Conservation (phyloP, 2,329 filamentous ascomycete species). For the Paecilomyces sp. region DNA sequence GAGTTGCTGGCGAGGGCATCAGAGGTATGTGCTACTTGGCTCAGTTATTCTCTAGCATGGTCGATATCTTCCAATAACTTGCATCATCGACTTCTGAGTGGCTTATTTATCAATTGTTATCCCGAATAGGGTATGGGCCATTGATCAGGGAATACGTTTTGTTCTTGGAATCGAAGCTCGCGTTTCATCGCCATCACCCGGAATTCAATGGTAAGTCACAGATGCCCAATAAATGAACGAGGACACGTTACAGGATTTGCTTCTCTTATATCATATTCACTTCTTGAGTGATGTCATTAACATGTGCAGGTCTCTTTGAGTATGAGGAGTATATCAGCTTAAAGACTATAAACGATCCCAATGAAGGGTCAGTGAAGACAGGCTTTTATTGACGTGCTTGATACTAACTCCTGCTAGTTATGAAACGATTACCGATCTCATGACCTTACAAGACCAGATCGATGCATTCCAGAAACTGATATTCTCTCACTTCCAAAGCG, state of each 20-base stretch:
- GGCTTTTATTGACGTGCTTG: neutral
- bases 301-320: constrained; percentile 67
- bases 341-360: constrained; percentile 97
- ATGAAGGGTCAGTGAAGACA: constrained; percentile 64
- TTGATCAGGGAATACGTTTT: constrained; percentile 96
- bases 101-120: neutral
- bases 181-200: constrained; percentile 93
- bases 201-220: constrained; percentile 76
- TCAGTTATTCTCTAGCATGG: neutral
- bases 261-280: neutral
- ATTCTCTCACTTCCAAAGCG: constrained; percentile 89
- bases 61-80: neutral
- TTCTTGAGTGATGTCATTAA: constrained; percentile 4
- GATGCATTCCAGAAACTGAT: constrained; percentile 98
- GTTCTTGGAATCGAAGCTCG: constrained; percentile 87
- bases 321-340: constrained; percentile 98
- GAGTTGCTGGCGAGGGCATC: constrained; percentile 73
- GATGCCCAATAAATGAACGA: no score
- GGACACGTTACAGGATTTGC: no score
- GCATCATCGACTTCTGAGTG: constrained; percentile 3
- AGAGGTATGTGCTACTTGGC: constrained; percentile 49
- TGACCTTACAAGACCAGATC: constrained; percentile 96
- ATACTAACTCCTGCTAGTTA: constrained; percentile 40
- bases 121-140: constrained; percentile 62
- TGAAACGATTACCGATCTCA: constrained; percentile 93